phyloP scores from a whole-genome alignment of 2,329 filamentous ascomycete genomes.

The Orbilia brochopaga region DNA sequence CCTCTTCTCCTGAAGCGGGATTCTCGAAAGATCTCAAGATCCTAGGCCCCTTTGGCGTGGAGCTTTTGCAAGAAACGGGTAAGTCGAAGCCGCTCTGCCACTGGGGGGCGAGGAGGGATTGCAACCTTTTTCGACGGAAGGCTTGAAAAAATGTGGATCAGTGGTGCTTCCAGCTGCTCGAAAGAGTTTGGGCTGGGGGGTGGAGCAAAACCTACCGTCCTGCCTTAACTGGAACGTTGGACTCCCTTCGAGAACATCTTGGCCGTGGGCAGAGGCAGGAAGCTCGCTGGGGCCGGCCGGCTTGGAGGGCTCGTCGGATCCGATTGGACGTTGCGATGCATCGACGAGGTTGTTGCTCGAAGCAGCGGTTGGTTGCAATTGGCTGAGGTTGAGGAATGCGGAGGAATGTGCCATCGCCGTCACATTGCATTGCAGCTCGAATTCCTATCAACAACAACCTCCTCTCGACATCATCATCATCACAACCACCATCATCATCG shows the following conservation, averaged over 20 bases:
- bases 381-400: too few species aligned
- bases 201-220: conserved; percentile 41
- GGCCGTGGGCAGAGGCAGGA: not conserved
- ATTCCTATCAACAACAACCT: too few species aligned
- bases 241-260: conserved; percentile 42
- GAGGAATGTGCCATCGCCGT: too few species aligned
- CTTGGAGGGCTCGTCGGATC: not conserved
- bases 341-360: too few species aligned
- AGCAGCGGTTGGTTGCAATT: too few species aligned
- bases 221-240: conserved; percentile 36
- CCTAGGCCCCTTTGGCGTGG: conserved; percentile 12
- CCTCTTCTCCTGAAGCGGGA: conserved; percentile 16
- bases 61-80: conserved; percentile 17
- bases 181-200: conserved; percentile 39
- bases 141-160: conserved; percentile 41
- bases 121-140: conserved; percentile 27
- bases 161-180: conserved; percentile 45
- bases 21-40: conserved; percentile 47
- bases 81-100: conserved; percentile 41
- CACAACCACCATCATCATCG: too few species aligned
- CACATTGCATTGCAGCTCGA: too few species aligned
- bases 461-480: too few species aligned
- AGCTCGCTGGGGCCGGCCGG: conserved; percentile 9
- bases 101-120: conserved; percentile 24
- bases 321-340: conserved; percentile 1